A percentile compares a stretch with the other conserved stretches of the same genome.
Conservation (phyloP, 2,329 filamentous ascomycete genomes). For the Pseudocercospora ulei region DNA sequence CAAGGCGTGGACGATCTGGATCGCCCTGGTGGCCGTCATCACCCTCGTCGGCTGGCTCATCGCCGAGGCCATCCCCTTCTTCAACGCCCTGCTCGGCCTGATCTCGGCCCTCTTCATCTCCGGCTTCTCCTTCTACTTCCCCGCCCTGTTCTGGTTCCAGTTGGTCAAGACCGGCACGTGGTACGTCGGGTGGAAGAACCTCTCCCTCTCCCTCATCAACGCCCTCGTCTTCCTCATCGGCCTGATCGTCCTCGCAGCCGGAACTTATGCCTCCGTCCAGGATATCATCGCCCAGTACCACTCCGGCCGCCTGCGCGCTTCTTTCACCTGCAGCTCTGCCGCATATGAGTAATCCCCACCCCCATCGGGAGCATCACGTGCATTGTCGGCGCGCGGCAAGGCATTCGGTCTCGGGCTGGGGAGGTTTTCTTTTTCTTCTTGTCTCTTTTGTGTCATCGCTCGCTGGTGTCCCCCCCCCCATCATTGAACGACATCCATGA, state of each 20-base stretch:
- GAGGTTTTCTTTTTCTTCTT: too few relatives aligned
- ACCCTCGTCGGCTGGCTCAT: conserved; percentile 60
- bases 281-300: conserved; percentile 40
- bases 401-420: too few relatives aligned
- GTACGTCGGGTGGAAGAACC: conserved; percentile 42
- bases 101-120: conserved; percentile 56
- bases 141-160: conserved; percentile 37
- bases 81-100: conserved; percentile 58
- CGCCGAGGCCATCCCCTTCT: conserved; percentile 62
- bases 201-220: conserved; percentile 41
- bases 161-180: conserved; percentile 43
- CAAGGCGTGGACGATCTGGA: conserved; percentile 50
- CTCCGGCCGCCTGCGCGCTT: conserved; percentile 34
- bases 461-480: too few relatives aligned
- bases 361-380: too few relatives aligned
- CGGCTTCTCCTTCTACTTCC: conserved; percentile 49
- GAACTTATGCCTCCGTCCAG: conserved; percentile 40
- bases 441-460: too few relatives aligned
- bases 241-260: conserved; percentile 31
- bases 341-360: too few relatives aligned
- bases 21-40: conserved; percentile 47
- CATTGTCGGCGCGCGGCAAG: too few relatives aligned
- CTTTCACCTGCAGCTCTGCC: conserved; percentile 37
- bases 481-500: too few relatives aligned
- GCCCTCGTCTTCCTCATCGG: conserved; percentile 36